These are phyloP conservation scores for Candida sp. DNA, from an alignment of 1,139 yeast species.

Conservation along the genomic window DNA sequence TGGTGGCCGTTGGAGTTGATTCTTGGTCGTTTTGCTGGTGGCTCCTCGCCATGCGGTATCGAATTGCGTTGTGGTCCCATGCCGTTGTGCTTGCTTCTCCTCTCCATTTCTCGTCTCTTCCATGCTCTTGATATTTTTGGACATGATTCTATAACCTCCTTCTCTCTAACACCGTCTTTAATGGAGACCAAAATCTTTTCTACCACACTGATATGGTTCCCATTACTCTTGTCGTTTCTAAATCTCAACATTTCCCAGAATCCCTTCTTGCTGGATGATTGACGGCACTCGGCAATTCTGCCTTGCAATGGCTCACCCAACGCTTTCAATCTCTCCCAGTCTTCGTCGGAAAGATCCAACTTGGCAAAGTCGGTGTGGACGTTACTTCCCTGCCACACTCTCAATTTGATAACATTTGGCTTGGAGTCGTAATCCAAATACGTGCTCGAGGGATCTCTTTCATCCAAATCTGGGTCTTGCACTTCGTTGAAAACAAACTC, in stretches of 20 bases:
- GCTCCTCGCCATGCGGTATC: slow-evolving; percentile 10
- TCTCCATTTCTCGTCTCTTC: slow-evolving; percentile 38
- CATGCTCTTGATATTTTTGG: slow-evolving; percentile 36
- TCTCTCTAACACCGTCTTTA: slow-evolving; percentile 81
- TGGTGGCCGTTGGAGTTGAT: not conserved
- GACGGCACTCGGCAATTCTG: slow-evolving; percentile 85
- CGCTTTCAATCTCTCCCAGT: slow-evolving; percentile 80
- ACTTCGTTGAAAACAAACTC: slow-evolving; percentile 67
- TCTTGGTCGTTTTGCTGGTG: slow-evolving; percentile 12
- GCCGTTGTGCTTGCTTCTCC: slow-evolving; percentile 20
- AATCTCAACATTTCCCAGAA: slow-evolving; percentile 88
- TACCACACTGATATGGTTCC: slow-evolving; percentile 83
- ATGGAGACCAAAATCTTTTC: slow-evolving; percentile 84
- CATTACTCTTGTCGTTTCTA: slow-evolving; percentile 90
- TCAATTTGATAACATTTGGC: slow-evolving; percentile 65
- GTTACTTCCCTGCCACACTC: slow-evolving; percentile 81
- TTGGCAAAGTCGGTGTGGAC: slow-evolving; percentile 72
- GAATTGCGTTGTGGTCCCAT: not conserved
- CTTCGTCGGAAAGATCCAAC: slow-evolving; percentile 64
- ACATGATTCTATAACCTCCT: slow-evolving; percentile 63
- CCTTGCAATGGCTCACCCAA: slow-evolving; percentile 86
- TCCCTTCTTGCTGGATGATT: slow-evolving; percentile 53
- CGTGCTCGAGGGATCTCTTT: slow-evolving; percentile 72
- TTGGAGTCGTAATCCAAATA: slow-evolving; percentile 82
- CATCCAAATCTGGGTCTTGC: slow-evolving; percentile 73